These are phyloP conservation scores for Bimuria novae-zelandiae DNA, from an alignment of 2,329 filamentous ascomycete genomes.

Conservation along the genomic window DNA sequence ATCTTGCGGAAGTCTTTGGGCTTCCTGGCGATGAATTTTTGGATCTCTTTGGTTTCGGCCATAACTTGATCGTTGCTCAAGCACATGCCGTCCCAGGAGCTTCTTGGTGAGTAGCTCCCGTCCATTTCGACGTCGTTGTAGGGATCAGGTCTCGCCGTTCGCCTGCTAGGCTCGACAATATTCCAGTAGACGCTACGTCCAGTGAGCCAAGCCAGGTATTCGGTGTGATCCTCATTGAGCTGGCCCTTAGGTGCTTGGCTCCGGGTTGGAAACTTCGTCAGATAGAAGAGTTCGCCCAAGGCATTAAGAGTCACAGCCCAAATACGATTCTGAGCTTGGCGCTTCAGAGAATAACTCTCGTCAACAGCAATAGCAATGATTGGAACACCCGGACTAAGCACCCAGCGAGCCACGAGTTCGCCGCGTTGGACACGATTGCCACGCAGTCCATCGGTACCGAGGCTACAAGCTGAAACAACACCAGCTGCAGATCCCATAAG, in stretches of 20 bases:
- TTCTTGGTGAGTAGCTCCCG: constrained; percentile 79
- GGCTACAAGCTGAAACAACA: constrained; percentile 78
- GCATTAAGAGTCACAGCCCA: constrained; percentile 97
- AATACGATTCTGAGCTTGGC: constrained; percentile 71
- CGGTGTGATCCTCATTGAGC: constrained; percentile 55
- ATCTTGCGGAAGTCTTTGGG: constrained; percentile 78
- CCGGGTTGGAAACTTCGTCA: constrained; percentile 70
- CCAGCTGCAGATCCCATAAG: constrained; percentile 83
- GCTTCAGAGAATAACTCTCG: constrained; percentile 74
- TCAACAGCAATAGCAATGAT: constrained; percentile 85
- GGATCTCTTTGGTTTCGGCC: constrained; percentile 81
- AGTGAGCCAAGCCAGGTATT: constrained; percentile 76
- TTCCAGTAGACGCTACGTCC: constrained; percentile 82
- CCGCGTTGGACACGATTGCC: constrained; percentile 69
- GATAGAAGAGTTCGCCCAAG: constrained; percentile 86
- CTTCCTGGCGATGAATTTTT: constrained; percentile 71
- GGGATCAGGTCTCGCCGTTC: constrained; percentile 72
- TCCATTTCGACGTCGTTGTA: constrained; percentile 67
- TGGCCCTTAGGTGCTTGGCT: constrained; percentile 55
- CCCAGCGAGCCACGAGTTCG: constrained; percentile 84
- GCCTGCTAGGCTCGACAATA: constrained; percentile 76
- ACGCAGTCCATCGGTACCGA: constrained; percentile 66
- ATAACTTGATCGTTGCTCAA: constrained; percentile 71
- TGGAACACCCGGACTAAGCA: constrained; percentile 88
- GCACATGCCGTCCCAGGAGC: constrained; percentile 74